phyloP scores from a whole-genome alignment of 2,329 filamentous ascomycete species.

The Alternaria hordeiaustralica region DNA sequence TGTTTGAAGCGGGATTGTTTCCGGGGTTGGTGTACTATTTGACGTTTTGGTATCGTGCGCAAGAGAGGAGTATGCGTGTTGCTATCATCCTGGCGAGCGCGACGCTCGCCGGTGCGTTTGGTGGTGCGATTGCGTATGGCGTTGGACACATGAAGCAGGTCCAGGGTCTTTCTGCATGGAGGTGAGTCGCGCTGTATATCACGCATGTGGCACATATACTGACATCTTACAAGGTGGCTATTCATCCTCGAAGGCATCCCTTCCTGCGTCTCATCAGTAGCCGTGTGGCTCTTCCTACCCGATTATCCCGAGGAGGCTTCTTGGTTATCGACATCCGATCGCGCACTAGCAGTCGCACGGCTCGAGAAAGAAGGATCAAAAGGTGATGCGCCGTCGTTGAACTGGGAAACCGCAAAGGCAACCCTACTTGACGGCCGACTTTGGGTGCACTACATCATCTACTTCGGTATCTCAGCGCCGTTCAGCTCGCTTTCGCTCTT shows the following conservation, averaged over 20 bases:
- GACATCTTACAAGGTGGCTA: not conserved
- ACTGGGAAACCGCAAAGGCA: conserved; percentile 56
- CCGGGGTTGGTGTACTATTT: conserved; percentile 58
- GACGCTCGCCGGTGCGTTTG: conserved; percentile 63
- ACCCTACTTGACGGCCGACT: conserved; percentile 59
- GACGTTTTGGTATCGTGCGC: conserved; percentile 62
- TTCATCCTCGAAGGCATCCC: conserved; percentile 38
- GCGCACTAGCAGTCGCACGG: conserved; percentile 42
- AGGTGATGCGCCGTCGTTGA: conserved; percentile 47
- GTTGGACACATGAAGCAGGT: conserved; percentile 51
- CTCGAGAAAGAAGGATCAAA: conserved; percentile 54
- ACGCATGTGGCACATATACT: not conserved
- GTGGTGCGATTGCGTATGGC: conserved; percentile 63
- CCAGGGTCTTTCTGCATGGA: conserved; percentile 43
- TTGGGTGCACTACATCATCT: conserved; percentile 58
- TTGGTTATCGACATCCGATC: conserved; percentile 55
- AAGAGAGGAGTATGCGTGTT: conserved; percentile 65
- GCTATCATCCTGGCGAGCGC: conserved; percentile 63
- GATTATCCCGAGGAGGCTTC: conserved; percentile 58
- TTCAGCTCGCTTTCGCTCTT: conserved; percentile 59
- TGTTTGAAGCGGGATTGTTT: conserved; percentile 38
- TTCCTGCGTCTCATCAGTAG: conserved; percentile 22
- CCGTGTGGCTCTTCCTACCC: conserved; percentile 56
- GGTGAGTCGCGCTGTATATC: conserved; percentile 3
- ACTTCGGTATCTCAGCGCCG: conserved; percentile 32